Base-by-base conservation (phyloP, 108 stramenopile species). In the Fragilaria crotonensis region DNA sequence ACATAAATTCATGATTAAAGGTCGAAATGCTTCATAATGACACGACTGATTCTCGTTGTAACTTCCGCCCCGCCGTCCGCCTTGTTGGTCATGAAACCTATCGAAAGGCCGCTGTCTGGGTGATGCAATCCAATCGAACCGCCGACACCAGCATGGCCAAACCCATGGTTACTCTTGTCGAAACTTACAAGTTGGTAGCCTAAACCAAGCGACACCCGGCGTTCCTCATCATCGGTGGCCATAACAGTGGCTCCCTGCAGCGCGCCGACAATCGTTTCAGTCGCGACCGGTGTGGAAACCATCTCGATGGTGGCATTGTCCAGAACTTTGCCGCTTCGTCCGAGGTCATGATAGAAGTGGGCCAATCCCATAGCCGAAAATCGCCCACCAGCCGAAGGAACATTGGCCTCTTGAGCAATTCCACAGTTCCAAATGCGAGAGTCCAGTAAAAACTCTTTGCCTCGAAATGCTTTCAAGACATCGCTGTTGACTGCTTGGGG, bases 71-170 rank as follows among this genome's bases (percentile, higher is more conserved):
- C 47, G 2, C 30, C 45, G 31, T 65, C 64, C 7, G 56, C 47
- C 29, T 65, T 68, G 45, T 68, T 68, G 20, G 61, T 14, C 67
- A 61, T 68, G 4, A 68, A 33, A 2, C 58, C 60, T 5, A 68
- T 52, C 25, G 36, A 29, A 19, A 54, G 14, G 2, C 59, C 59
- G 3, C 44, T 55, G 11, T 20, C n/a, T 41, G 4, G 32, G 36
- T 68, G 60, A 26, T 33, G 22, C 46, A 68, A 68, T 4, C 60
- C 53, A 5, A 54, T 54, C 4, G 25, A 28, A 4, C 53, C 53
- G 5, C 53, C 53, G 21, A 54, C 53, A 5, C 53, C 53, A 5
- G 53, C 53, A n/a, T 54, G 53, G n/a, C 53, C 53, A 54, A 54
- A 54, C 4, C 11, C 25, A 5, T 5, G 4, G n/a, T 27, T 27